Evolutionary conservation across 2,329 filamentous ascomycete species (phyloP).

Genomic region (Diaporthe citriasiana): DNA sequence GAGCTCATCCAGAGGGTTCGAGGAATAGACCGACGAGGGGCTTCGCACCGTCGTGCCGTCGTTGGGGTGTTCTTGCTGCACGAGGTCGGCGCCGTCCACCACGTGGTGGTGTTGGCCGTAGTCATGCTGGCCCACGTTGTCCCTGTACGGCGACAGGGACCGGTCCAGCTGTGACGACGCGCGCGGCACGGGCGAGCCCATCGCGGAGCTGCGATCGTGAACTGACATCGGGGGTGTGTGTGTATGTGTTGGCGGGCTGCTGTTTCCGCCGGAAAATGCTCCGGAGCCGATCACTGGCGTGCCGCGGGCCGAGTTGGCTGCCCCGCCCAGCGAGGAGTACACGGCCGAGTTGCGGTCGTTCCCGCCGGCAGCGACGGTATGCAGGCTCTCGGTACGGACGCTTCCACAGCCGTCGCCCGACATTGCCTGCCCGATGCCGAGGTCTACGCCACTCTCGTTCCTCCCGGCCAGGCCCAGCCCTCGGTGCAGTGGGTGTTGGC

Average conservation of each 20-base stretch:
- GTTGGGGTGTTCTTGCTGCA: conserved; percentile 27
- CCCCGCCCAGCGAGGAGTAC: conserved; percentile 37
- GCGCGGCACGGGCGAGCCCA: conserved; percentile 30
- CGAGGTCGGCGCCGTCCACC: conserved; percentile 24
- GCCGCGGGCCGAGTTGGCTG: conserved; percentile 43
- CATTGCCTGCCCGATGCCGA: conserved; percentile 24
- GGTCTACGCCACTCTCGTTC: conserved; percentile 28
- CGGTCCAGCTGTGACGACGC: conserved; percentile 42
- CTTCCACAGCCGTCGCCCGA: neutral
- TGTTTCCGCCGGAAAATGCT: conserved; percentile 27
- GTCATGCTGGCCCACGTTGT: conserved; percentile 45
- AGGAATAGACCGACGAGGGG: conserved; percentile 20
- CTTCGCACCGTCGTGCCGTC: conserved; percentile 9
- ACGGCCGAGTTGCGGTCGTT: conserved; percentile 30
- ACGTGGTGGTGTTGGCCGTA: conserved; percentile 36
- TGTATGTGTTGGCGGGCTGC: conserved; percentile 39
- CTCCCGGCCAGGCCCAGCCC: conserved; percentile 30
- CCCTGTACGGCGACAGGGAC: conserved; percentile 53
- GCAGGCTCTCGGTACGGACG: conserved; percentile 14
- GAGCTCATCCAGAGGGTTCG: conserved; percentile 9
- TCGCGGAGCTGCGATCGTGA: conserved; percentile 4
- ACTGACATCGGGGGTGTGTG: neutral
- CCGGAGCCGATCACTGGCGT: conserved; percentile 14
- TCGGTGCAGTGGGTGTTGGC: conserved; percentile 41
- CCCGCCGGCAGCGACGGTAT: neutral